Evolutionary conservation across 257 asterid genomes (phyloP).

Genomic region (Salvia miltiorrhiza): DNA sequence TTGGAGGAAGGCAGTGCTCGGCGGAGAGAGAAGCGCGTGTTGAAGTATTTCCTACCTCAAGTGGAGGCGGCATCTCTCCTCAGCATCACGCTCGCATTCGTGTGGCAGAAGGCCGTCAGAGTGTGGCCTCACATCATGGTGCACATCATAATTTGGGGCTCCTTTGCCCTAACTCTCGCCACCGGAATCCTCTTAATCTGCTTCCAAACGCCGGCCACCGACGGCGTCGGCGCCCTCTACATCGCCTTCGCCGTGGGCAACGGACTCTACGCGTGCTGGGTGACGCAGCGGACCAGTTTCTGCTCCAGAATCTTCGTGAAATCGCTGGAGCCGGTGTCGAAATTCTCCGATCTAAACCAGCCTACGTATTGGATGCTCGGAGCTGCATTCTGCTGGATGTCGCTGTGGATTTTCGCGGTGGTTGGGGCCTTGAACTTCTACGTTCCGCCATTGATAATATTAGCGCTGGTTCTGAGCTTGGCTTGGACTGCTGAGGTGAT

Average conservation of each 20-base stretch:
- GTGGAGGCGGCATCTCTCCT: slow-evolving; percentile 81
- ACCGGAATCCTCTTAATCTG: slow-evolving; percentile 86
- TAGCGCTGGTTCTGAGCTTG: slow-evolving; percentile 60
- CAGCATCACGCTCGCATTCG: slow-evolving; percentile 74
- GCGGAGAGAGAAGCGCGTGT: slow-evolving; percentile 45
- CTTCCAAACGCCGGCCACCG: slow-evolving; percentile 77
- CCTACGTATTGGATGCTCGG: slow-evolving; percentile 85
- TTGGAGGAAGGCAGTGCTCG: slow-evolving; percentile 47
- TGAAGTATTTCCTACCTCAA: slow-evolving; percentile 78
- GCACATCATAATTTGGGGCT: slow-evolving; percentile 81
- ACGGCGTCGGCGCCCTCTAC: slow-evolving; percentile 65
- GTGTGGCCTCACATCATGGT: slow-evolving; percentile 89
- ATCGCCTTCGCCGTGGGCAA: slow-evolving; percentile 72
- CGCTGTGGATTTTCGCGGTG: slow-evolving; percentile 83
- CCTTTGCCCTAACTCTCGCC: slow-evolving; percentile 60
- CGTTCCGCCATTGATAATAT: slow-evolving; percentile 59
- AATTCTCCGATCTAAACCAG: slow-evolving; percentile 63
- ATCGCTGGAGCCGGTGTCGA: slow-evolving; percentile 78
- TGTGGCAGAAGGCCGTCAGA: slow-evolving; percentile 87
- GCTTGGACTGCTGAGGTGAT: slow-evolving; percentile 93
- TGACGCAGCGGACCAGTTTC: slow-evolving; percentile 68
- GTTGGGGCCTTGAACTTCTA: slow-evolving; percentile 79
- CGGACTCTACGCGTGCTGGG: slow-evolving; percentile 96
- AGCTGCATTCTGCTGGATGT: slow-evolving; percentile 92
- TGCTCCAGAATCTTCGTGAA: slow-evolving; percentile 66